Evolutionary conservation across 106 monocot genomes (phyloP).

Genomic region (Alisma plantagoaquatica): DNA sequence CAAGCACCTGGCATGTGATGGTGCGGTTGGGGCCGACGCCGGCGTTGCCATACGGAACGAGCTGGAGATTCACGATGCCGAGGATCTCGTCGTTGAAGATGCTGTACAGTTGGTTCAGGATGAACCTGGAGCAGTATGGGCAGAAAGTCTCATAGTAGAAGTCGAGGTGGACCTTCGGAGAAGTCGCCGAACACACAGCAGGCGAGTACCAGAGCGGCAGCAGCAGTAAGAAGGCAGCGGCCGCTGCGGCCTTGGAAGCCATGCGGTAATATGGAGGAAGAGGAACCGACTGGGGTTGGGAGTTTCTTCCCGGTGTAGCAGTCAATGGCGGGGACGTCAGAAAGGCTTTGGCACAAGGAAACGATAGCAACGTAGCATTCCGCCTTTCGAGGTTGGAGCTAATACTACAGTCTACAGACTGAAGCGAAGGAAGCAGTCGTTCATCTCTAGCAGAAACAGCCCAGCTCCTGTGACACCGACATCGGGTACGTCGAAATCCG

Average conservation of each 20-base stretch:
- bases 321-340: too few relatives aligned
- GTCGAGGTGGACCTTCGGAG: slow-evolving; percentile 46
- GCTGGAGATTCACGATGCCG: slow-evolving; percentile 61
- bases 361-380: too few relatives aligned
- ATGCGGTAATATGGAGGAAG: too few relatives aligned
- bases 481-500: too few relatives aligned
- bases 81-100: slow-evolving; percentile 64
- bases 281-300: too few relatives aligned
- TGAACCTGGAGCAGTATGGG: slow-evolving; percentile 81
- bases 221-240: not conserved
- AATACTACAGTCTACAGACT: too few relatives aligned
- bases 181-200: not conserved
- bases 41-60: slow-evolving; percentile 93
- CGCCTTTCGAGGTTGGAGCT: too few relatives aligned
- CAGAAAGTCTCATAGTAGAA: slow-evolving; percentile 94
- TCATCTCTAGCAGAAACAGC: too few relatives aligned
- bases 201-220: slow-evolving; percentile 16
- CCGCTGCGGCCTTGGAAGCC: slow-evolving; percentile 18
- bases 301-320: too few relatives aligned
- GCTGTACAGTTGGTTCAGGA: slow-evolving; percentile 60
- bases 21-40: slow-evolving; percentile 36
- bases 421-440: too few relatives aligned
- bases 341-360: too few relatives aligned
- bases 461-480: too few relatives aligned
- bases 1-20: slow-evolving; percentile 79